Evolutionary conservation across 495 filamentous ascomycete species (phyloP).

Genomic region (Tetracladium setigerum): DNA sequence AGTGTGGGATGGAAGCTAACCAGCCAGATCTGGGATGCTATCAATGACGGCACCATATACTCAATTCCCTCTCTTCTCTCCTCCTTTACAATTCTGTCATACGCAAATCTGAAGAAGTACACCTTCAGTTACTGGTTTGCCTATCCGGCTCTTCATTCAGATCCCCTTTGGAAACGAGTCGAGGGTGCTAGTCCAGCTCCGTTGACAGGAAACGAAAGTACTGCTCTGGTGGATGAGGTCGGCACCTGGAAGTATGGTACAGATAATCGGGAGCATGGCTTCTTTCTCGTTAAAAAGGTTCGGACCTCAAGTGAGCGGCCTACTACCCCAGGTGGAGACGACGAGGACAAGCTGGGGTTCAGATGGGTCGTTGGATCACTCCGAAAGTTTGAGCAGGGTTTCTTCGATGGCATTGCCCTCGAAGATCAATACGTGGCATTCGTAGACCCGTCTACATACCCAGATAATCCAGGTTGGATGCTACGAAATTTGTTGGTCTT

Average conservation of each 20-base stretch:
- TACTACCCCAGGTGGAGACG: constrained; percentile 28
- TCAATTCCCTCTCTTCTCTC: constrained; percentile 85
- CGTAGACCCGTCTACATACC: constrained; percentile 86
- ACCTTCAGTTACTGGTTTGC: constrained; percentile 92
- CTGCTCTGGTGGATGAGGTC: constrained; percentile 65
- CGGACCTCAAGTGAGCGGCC: constrained; percentile 25
- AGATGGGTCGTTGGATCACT: constrained; percentile 71
- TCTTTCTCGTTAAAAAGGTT: constrained; percentile 83
- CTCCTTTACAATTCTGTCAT: constrained; percentile 84
- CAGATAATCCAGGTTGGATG: constrained; percentile 83
- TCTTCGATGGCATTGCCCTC: constrained; percentile 63
- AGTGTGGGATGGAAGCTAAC: not conserved
- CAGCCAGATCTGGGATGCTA: constrained; percentile 87
- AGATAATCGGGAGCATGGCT: constrained; percentile 79
- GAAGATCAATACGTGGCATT: constrained; percentile 78
- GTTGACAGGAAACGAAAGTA: constrained; percentile 59
- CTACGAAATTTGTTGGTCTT: constrained; percentile 83
- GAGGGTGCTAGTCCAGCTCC: constrained; percentile 32
- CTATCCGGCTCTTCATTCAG: constrained; percentile 86
- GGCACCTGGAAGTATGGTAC: constrained; percentile 78
- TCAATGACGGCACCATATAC: constrained; percentile 91
- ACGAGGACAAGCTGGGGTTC: constrained; percentile 42
- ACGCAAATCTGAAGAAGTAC: constrained; percentile 94
- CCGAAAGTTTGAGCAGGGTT: constrained; percentile 73
- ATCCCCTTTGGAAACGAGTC: constrained; percentile 63